Base-by-base conservation (phyloP, 2,329 filamentous ascomycete genomes). In the Diplodia sapinea region DNA sequence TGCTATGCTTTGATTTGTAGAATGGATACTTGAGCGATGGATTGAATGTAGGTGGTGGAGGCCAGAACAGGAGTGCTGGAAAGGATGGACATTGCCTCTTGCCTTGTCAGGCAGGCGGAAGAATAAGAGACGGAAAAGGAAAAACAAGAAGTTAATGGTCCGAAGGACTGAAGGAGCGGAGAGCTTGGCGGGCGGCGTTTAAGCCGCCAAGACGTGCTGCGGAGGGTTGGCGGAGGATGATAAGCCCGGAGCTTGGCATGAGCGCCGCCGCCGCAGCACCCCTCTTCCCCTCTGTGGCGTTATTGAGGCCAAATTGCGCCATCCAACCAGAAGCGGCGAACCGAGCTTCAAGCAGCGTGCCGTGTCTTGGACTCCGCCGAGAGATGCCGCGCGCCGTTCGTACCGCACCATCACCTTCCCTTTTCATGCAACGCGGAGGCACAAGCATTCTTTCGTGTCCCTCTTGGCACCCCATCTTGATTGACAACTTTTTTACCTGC, bases 181-280 rank as follows among this genome's bases (percentile, higher is more conserved):
- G 47, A 38, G 17, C 59, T 63, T 63, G 59, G 59, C 59, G n/a
- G 29, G 12, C 47, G 31, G n/a, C 36, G 59, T 29, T 23, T 26
- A 63, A 51, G 43, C 38, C 47, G 59, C 59, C 59, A 63, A 63
- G 59, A 23, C 26, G 59, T n/a, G 31, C 43, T 12, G 54, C 31
- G 31, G 54, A 13, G 54, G 54, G 51, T 55, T 61, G 56, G 57
- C 57, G 57, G 57, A 62, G 57, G 20, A 49, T 61, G 57, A 61
- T 61, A 61, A 61, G 57, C 40, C 57, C 57, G 36, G 57, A 63
- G 59, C 59, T 63, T 63, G 59, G 59, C 59, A 26, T 23, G 47
- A 38, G 43, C 26, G 36, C 31, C 47, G 50, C 59, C 59, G 47
- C 59, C 43, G 23, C 38, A 20, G 8, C 20, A 33, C 9, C 17